Percentiles rank a stretch among this genome's conserved stretches.
phyloP scores from a whole-genome alignment of 228 moss, liverwort and hornwort species.

The Sphagnum magellanicum region DNA sequence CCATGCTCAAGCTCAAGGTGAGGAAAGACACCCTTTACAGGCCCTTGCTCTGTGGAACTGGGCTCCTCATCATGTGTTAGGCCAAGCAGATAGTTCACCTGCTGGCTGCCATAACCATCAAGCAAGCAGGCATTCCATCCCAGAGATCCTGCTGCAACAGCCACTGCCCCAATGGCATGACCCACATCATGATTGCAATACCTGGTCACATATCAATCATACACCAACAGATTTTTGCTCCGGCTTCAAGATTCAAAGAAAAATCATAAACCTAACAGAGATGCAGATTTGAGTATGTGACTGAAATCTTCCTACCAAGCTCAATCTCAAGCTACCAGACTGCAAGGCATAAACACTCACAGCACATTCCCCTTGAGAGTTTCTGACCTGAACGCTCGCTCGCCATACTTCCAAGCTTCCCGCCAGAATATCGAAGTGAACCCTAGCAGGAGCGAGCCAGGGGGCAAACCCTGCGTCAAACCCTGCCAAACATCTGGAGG shows the following conservation, averaged over 20 bases:
- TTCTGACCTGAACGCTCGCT: constrained; percentile 65
- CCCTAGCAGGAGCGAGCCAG: constrained; percentile 53
- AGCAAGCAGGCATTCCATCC: constrained; percentile 75
- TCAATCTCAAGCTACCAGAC: no score
- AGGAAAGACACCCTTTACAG: constrained; percentile 43
- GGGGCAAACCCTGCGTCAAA: constrained; percentile 44
- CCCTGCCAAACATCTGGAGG: constrained; percentile 43
- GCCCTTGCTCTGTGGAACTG: constrained; percentile 15
- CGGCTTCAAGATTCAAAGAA: no score
- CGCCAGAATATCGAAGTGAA: constrained; percentile 75
- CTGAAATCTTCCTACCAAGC: no score
- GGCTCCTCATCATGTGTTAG: constrained; percentile 21
- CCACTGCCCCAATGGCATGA: constrained; percentile 73
- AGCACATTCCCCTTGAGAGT: no score
- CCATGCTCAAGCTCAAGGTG: constrained; percentile 70
- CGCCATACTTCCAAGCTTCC: constrained; percentile 91
- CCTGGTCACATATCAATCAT: constrained; percentile 28
- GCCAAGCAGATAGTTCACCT: constrained; percentile 52
- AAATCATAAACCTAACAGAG: no score
- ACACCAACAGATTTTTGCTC: no score
- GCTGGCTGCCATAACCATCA: constrained; percentile 47
- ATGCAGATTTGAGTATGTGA: no score
- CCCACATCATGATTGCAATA: constrained; percentile 94
- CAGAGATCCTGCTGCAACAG: constrained; percentile 56
- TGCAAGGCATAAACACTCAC: no score